Evolutionary conservation across 2,329 filamentous ascomycete genomes (phyloP), one percentile per base, ranked within the genome.

Genomic region (Paraconiothyrium sp.): DNA sequence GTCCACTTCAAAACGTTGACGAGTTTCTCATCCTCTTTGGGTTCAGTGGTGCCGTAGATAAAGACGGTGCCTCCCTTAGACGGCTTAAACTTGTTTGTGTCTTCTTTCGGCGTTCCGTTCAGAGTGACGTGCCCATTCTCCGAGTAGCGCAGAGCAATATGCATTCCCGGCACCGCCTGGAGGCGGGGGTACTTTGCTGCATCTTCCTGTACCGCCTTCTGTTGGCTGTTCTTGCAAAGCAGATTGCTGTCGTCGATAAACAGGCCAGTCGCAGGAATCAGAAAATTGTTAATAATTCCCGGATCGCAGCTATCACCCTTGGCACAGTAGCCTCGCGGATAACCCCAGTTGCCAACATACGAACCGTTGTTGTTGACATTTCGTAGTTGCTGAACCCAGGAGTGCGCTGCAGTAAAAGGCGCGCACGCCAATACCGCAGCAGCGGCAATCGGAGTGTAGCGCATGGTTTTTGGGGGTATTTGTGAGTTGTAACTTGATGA

Each of bases 1-100:
- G 88, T 97, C 95, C 95, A 98, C 55, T 90, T 83, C 66, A 97
- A 88, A 37, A 97, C 90, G 59, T 82, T 83, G 54, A 83, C 80
- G 30, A 90, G 79, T 58, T 81, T 88, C 72, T 93, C 88, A 55
- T 86, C 81, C 5, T 76, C 71, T 37, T 79, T 79, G 2, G 83
- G 82, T 37, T 81, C 59, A 0, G 79, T 82, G n/a, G 83, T 85
- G 55, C 81, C 83, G 68, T 80, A 85, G 51, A 85, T 74, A 67
- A 80, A 84, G 63, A 84, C 73, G 2, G 82, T 82, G 57, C 83
- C 83, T 32, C 72, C 78, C 37, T 77, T 76, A 44, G 76, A 64
- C 1, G 81, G 80, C 69, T 84, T 84, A 59, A 80, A 80, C 65
- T 75, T 75, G 47, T 56, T 68, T 62, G 46, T 58, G 16, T 41